Conservation (phyloP, 441 rosid genomes). For the Eutrema salsugineum region DNA sequence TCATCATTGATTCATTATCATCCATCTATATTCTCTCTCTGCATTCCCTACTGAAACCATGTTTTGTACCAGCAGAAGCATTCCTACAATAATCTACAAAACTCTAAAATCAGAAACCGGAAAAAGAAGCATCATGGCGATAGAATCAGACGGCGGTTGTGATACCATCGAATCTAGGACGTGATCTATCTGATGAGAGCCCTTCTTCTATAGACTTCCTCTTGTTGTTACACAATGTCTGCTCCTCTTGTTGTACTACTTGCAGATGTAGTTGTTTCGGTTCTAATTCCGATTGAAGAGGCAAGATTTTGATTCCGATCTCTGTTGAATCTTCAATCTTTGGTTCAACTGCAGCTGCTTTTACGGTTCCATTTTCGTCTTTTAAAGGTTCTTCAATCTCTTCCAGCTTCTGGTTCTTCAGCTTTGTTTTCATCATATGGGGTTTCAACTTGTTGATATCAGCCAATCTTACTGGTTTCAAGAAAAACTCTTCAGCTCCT, state of each 20-base stretch:
- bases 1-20: slow-evolving; percentile 8
- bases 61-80: slow-evolving; percentile 19
- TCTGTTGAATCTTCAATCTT: slow-evolving; percentile 14
- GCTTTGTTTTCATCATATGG: slow-evolving; percentile 57
- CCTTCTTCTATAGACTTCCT: slow-evolving; percentile 30
- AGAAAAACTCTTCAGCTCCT: slow-evolving; percentile 69
- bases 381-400: slow-evolving; percentile 17
- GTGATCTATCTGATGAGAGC: slow-evolving; percentile 42
- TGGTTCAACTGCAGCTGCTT: background rate
- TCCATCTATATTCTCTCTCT: background rate
- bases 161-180: slow-evolving; percentile 55
- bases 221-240: slow-evolving; percentile 25
- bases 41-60: slow-evolving; percentile 10
- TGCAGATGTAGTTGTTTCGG: background rate
- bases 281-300: background rate
- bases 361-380: background rate
- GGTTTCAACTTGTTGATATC: slow-evolving; percentile 53
- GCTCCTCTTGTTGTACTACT: slow-evolving; percentile 20
- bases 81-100: slow-evolving; percentile 28
- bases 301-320: background rate
- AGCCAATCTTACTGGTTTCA: slow-evolving; percentile 56
- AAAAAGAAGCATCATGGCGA: background rate
- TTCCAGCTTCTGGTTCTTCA: slow-evolving; percentile 31
- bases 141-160: slow-evolving; percentile 44
- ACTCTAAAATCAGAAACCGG: slow-evolving; percentile 4